A percentile compares a stretch with the other conserved stretches of the same genome.
Evolutionary conservation across 2,329 filamentous ascomycete genomes (phyloP).

Genomic region (Colletotrichum coccodes): DNA sequence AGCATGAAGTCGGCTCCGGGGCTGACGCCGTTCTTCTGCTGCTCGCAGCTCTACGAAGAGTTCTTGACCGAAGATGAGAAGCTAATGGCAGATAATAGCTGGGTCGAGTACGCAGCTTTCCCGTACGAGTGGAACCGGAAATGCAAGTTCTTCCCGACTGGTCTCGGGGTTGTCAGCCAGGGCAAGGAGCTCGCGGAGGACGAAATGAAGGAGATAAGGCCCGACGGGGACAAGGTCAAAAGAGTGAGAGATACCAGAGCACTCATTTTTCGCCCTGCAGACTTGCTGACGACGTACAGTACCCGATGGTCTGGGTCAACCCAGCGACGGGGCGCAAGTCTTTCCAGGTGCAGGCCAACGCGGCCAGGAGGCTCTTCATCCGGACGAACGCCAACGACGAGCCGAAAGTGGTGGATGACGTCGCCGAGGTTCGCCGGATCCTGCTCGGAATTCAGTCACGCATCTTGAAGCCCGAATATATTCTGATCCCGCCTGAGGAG

Average conservation of each 20-base stretch:
- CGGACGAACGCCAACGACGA: conserved; percentile 44
- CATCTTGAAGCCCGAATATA: conserved; percentile 53
- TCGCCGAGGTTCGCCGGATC: conserved; percentile 47
- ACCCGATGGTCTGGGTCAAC: conserved; percentile 59
- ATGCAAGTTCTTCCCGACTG: conserved; percentile 51
- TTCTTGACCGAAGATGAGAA: conserved; percentile 52
- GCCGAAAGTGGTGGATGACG: conserved; percentile 48
- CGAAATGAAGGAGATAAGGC: conserved; percentile 41
- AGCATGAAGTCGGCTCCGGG: conserved; percentile 53
- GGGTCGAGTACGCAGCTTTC: conserved; percentile 56
- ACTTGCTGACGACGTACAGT: conserved; percentile 29
- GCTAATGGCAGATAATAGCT: conserved; percentile 51
- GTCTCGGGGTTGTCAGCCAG: conserved; percentile 50
- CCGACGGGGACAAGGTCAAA: conserved; percentile 37
- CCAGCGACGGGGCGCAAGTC: conserved; percentile 51
- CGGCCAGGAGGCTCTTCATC: conserved; percentile 50
- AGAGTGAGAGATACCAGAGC: conserved; percentile 31
- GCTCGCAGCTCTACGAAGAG: conserved; percentile 50
- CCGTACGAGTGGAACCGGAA: conserved; percentile 56
- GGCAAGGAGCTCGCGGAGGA: conserved; percentile 50
- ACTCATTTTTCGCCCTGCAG: no score
- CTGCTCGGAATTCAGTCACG: conserved; percentile 49
- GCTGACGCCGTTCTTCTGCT: conserved; percentile 56
- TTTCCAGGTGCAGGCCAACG: conserved; percentile 55
- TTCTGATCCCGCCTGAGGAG: conserved; percentile 49